phyloP scores from a whole-genome alignment of 495 filamentous ascomycete species.

The Penicillium alfredii region DNA sequence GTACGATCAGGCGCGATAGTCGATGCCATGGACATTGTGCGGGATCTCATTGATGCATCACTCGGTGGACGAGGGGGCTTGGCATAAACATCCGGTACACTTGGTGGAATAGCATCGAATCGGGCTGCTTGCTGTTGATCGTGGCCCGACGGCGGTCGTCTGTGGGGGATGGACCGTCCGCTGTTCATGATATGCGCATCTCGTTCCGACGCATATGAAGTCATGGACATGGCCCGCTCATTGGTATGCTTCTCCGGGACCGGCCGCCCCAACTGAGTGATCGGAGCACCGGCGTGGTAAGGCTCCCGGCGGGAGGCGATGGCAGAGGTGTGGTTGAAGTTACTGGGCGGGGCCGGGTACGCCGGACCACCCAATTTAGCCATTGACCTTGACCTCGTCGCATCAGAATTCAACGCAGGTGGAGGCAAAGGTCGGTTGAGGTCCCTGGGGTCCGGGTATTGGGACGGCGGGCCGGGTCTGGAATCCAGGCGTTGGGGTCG shows the following conservation, averaged over 20 bases:
- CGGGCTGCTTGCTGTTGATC: constrained; percentile 17
- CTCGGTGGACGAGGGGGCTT: constrained; percentile 37
- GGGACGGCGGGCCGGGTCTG: constrained; percentile 54
- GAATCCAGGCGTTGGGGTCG: constrained; percentile 66
- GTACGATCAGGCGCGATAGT: constrained; percentile 54
- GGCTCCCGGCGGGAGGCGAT: constrained; percentile 71
- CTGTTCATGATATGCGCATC: constrained; percentile 78
- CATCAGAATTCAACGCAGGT: constrained; percentile 75
- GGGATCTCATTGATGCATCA: constrained; percentile 40
- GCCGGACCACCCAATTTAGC: constrained; percentile 60
- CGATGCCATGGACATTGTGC: constrained; percentile 88
- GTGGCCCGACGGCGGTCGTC: constrained; percentile 52
- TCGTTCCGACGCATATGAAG: constrained; percentile 69
- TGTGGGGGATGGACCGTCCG: constrained; percentile 75
- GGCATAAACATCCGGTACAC: constrained; percentile 20
- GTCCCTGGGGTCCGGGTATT: constrained; percentile 45
- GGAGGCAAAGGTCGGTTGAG: constrained; percentile 47
- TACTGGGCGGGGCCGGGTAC: constrained; percentile 58
- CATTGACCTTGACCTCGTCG: constrained; percentile 72
- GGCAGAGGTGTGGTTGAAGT: constrained; percentile 61
- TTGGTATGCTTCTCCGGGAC: constrained; percentile 83
- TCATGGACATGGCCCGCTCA: constrained; percentile 94
- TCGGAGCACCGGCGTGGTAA: constrained; percentile 55
- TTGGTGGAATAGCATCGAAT: constrained; percentile 22
- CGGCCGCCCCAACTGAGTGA: constrained; percentile 83